Base-by-base conservation (phyloP, 345 rosid species). In the Raphanus sativus region DNA sequence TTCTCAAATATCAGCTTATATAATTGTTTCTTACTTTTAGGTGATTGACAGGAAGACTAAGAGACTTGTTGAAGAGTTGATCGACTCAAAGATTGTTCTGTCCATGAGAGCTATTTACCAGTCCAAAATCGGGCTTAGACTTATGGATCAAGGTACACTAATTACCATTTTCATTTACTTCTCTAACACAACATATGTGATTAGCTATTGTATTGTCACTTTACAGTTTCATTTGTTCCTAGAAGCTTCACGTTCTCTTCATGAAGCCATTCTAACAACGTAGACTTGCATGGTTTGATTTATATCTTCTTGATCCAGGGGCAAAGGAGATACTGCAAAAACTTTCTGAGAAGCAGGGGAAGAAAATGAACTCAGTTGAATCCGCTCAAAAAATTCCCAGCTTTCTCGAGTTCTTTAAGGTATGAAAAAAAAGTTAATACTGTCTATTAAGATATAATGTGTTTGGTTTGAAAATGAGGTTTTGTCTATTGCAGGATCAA, bases 81-180 rank as follows among this genome's bases (percentile, higher is more conserved):
- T 94, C 73, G 92, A 91, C 79, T 84, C 87, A 65, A 94, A 94
- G 85, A 94, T 91, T 75, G 82, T 89, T 79, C 33, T 91, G 82
- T 94, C 98, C 55, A 88, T 94, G 97, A 88, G 97, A 85, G 91
- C 98, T 67, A 86, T 94, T 59, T 94, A 94, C 82, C 97, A 94
- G 81, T 91, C 98, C 36, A 94, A 87, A 84, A 68, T 94, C 58
- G 98, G 98, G 60, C 91, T 91, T 65, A 82, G 86, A 78, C 90
- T 94, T 64, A 87, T 94, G 86, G 94, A 86, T 84, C 83, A 83
- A 85, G 98, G 98, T 91, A 86, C 4, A 30, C 33, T 59, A n/a
- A 36, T 59, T 65, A 21, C 4, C 10, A 17, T 25, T 40, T 40
- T 36, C 2, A 8, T 40, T 91, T 30, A 62, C 67, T 8, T 40